phyloP scores from a whole-genome alignment of 1,284 basidiomycete species.

The Leccinum solheimii region DNA sequence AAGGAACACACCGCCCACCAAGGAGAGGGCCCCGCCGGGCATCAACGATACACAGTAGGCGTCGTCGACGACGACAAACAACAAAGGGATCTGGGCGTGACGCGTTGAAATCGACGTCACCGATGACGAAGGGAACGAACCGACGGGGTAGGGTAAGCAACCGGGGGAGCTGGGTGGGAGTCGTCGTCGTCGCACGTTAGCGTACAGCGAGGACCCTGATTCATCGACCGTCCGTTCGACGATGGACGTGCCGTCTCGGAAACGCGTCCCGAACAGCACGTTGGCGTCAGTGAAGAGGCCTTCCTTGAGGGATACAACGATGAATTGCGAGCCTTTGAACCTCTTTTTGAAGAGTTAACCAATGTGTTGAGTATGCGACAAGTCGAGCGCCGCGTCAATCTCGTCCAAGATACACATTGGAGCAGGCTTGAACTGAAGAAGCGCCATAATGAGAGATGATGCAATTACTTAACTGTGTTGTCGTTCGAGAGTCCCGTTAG shows the following conservation, averaged over 20 bases:
- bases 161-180: too few species aligned
- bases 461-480: constrained; percentile 85
- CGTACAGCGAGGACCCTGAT: constrained; percentile 47
- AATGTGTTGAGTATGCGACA: constrained; percentile 96
- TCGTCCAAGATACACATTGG: constrained; percentile 99
- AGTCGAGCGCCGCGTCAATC: constrained; percentile 94
- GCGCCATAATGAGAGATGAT: constrained; percentile 95
- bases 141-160: too few species aligned
- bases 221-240: constrained; percentile 78
- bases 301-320: constrained; percentile 97
- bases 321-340: constrained; percentile 97
- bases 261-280: constrained; percentile 90
- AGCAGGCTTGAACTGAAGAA: constrained; percentile 97
- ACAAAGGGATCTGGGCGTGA: too few species aligned
- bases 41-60: too few species aligned
- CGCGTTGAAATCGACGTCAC: too few species aligned
- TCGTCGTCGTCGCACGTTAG: constrained; percentile 6
- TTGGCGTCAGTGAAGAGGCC: constrained; percentile 98
- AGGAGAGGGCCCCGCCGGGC: too few species aligned
- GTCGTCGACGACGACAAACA: too few species aligned
- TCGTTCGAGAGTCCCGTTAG: constrained; percentile 3
- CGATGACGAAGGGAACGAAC: too few species aligned
- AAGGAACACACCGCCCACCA: too few species aligned
- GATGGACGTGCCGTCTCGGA: constrained; percentile 89
- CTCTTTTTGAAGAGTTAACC: constrained; percentile 94